Evolutionary conservation across 2,329 filamentous ascomycete genomes (phyloP), one percentile per base, ranked within the genome.

Genomic region (Lecanicillium sp.): DNA sequence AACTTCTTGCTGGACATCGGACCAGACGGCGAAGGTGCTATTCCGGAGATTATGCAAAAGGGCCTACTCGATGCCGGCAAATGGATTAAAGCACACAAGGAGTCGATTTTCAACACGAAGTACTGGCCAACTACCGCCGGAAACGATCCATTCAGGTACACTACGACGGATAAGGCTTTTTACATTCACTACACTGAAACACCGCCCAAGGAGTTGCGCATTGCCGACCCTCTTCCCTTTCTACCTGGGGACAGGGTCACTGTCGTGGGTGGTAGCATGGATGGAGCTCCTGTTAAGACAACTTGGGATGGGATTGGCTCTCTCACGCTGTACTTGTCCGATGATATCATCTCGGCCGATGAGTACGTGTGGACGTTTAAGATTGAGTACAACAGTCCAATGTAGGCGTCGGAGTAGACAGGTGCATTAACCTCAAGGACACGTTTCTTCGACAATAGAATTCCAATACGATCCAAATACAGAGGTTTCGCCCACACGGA

Each of bases 1-100:
- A 78, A 78, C 45, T 60, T 78, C 37, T 45, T 78, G 37, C 60
- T 78, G 0, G 70, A 78, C 40, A 60, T 78, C 29, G 73, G 75
- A 0, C 75, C 75, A 0, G 60, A 50, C n/a, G 70, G 70, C 2
- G 64, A 78, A 45, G 74, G 75, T 1, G 67, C 61, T 1, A 71
- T 80, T 27, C 57, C 71, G 4, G 59, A 68, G 4, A 54, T 64
- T 3, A 71, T 75, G 52, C 53, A 63, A 25, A 51, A 59, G 1
- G 64, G 68, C 44, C 52, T 80, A 13, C 58, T 65, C 0, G 61
- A 64, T 29, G 74, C 73, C 0, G 75, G 75, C 0, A 45, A 36
- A 2, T 78, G 73, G 74, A 74, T 78, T 38, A 62, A 63, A 20
- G 48, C 46, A 1, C 72, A 78, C 48, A 64, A 42, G 3, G 72